phyloP scores from a whole-genome alignment of 1,139 yeast genomes.

The Spencermartinsiella ligniputridi region DNA sequence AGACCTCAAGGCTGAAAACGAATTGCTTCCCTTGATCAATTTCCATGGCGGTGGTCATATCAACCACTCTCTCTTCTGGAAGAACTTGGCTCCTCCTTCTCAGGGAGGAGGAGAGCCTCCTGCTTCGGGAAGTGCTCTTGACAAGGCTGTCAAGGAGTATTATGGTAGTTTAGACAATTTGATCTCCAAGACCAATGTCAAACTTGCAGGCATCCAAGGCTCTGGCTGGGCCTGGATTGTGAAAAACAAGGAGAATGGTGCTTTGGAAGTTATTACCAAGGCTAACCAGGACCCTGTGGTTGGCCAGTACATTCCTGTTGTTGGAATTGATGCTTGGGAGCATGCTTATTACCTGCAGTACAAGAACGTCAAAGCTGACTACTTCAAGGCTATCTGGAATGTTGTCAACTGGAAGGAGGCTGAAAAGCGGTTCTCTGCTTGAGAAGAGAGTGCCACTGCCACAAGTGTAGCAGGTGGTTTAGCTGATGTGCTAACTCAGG shows the following conservation, averaged over 20 bases:
- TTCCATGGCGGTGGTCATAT: slow-evolving; percentile 95
- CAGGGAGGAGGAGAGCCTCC: slow-evolving; percentile 88
- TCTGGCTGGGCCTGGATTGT: slow-evolving; percentile 98
- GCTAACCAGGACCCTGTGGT: slow-evolving; percentile 88
- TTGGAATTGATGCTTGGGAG: slow-evolving; percentile 98
- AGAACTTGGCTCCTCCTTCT: slow-evolving; percentile 76
- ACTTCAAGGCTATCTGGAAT: slow-evolving; percentile 95
- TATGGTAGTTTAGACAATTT: slow-evolving; percentile 77
- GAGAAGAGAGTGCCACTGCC: too few species aligned
- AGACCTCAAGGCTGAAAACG: slow-evolving; percentile 62
- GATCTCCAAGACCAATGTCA: slow-evolving; percentile 62
- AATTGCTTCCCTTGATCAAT: slow-evolving; percentile 72
- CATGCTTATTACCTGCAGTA: slow-evolving; percentile 97
- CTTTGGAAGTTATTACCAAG: slow-evolving; percentile 79
- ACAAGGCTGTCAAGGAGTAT: slow-evolving; percentile 58
- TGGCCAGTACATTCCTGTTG: slow-evolving; percentile 68
- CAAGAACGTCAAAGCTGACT: slow-evolving; percentile 90
- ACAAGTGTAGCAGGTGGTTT: too few species aligned
- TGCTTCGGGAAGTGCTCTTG: slow-evolving; percentile 51
- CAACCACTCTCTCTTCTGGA: slow-evolving; percentile 88
- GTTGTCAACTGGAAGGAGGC: slow-evolving; percentile 97
- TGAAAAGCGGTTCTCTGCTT: slow-evolving; percentile 53
- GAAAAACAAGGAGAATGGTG: slow-evolving; percentile 78
- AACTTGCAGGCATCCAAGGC: slow-evolving; percentile 91
- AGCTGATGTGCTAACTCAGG: too few species aligned